Conservation (phyloP, 768 basidiomycete genomes). For the Galerina marginata region DNA sequence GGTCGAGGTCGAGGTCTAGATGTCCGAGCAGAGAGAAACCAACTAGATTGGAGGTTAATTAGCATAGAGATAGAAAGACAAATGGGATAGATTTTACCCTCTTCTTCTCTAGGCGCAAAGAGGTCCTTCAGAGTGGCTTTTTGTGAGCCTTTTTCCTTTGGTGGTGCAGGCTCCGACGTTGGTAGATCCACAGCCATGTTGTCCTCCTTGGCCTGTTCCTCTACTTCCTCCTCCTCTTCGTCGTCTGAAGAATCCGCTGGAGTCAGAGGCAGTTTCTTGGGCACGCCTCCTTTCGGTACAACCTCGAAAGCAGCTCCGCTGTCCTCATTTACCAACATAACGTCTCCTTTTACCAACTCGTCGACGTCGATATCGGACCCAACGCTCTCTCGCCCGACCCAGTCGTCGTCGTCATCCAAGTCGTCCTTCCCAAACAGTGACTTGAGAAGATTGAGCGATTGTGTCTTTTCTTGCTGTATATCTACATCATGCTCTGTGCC, state of each 20-base stretch:
- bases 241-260: background rate
- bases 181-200: conserved; percentile 16
- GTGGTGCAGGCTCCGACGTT: conserved; percentile 1
- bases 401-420: conserved; percentile 48
- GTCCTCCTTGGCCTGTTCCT: conserved; percentile 10
- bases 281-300: conserved; percentile 34
- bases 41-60: conserved; percentile 35
- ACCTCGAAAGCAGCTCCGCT: conserved; percentile 38
- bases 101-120: conserved; percentile 72
- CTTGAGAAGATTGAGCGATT: conserved; percentile 52
- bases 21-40: conserved; percentile 80
- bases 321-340: conserved; percentile 25
- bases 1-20: conserved; percentile 74
- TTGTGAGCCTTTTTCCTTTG: background rate
- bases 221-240: conserved; percentile 16
- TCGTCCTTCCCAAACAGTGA: conserved; percentile 56
- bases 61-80: background rate
- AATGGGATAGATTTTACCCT: conserved; percentile 47
- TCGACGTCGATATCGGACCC: conserved; percentile 60
- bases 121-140: conserved; percentile 65
- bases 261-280: conserved; percentile 6
- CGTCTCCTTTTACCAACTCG: conserved; percentile 31
- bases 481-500: conserved; percentile 28
- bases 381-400: conserved; percentile 65
- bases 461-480: conserved; percentile 48